Conservation (phyloP, 768 basidiomycete genomes). For the Lactifluus pinguis region DNA sequence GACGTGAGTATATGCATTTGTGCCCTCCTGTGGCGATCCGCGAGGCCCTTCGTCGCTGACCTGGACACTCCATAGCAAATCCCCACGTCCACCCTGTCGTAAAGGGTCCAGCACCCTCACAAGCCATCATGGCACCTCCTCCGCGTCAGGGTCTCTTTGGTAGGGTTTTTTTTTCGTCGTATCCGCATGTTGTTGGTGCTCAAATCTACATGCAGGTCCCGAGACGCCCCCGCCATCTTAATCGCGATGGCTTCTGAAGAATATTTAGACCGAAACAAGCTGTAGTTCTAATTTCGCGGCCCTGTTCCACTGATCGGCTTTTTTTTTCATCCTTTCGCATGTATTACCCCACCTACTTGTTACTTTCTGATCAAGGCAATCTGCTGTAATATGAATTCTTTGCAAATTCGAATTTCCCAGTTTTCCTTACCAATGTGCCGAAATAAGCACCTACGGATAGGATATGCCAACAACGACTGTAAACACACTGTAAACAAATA, state of each 20-base stretch:
- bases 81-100: constrained; percentile 48
- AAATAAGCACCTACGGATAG: background rate
- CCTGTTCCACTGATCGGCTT: background rate
- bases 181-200: background rate
- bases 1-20: constrained; percentile 41
- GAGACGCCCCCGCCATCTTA: constrained; percentile 26
- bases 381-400: background rate
- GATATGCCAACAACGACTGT: background rate
- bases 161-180: constrained; percentile 23
- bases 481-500: background rate
- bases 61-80: constrained; percentile 42
- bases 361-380: background rate
- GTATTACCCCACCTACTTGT: background rate
- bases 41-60: background rate
- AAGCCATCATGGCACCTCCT: constrained; percentile 29
- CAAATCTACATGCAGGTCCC: constrained; percentile 21
- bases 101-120: constrained; percentile 29
- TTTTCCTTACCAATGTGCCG: background rate
- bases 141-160: constrained; percentile 62
- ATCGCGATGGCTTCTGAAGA: background rate
- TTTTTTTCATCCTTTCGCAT: background rate
- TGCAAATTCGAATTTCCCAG: background rate
- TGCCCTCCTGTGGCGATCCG: background rate
- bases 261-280: background rate
- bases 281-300: background rate